Conservation (phyloP, 495 filamentous ascomycete genomes). For the Tuber microsphaerosporum region DNA sequence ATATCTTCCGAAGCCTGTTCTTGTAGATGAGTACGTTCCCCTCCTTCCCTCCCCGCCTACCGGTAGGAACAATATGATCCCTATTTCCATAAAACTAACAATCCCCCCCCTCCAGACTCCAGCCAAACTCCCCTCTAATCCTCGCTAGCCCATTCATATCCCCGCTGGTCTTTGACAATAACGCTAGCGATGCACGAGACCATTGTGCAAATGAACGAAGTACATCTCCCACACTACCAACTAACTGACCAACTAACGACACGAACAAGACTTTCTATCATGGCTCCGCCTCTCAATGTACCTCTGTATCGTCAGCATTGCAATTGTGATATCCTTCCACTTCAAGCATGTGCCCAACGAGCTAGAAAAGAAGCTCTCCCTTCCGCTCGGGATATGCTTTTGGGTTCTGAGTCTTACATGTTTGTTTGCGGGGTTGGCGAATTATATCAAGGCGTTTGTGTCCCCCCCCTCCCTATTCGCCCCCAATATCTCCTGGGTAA, state of each 20-base stretch:
- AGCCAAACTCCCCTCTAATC: slow-evolving; percentile 46
- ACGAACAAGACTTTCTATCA: slow-evolving; percentile 63
- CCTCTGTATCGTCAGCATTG: slow-evolving; percentile 78
- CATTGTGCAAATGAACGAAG: slow-evolving; percentile 73
- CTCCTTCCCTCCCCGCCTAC: background rate
- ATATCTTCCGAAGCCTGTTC: slow-evolving; percentile 21
- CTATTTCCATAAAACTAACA: background rate
- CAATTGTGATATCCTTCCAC: slow-evolving; percentile 89
- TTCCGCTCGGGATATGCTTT: slow-evolving; percentile 81
- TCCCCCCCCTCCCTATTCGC: background rate
- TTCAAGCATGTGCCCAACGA: slow-evolving; percentile 63
- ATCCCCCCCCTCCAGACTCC: slow-evolving; percentile 17
- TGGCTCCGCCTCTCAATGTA: slow-evolving; percentile 89
- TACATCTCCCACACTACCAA: slow-evolving; percentile 34
- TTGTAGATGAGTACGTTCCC: slow-evolving; percentile 24
- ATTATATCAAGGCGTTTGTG: slow-evolving; percentile 58
- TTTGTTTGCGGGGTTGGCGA: slow-evolving; percentile 67
- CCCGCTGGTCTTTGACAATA: slow-evolving; percentile 82
- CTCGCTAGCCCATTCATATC: slow-evolving; percentile 64
- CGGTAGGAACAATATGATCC: background rate
- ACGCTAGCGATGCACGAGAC: slow-evolving; percentile 76
- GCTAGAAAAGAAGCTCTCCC: slow-evolving; percentile 65
- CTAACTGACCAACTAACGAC: slow-evolving; percentile 3
- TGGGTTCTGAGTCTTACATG: slow-evolving; percentile 74
- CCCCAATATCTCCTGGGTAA: background rate